Percentiles rank a stretch among this genome's conserved stretches.
phyloP scores from a whole-genome alignment of 2,329 filamentous ascomycete species.

The Claviceps pazoutovae region DNA sequence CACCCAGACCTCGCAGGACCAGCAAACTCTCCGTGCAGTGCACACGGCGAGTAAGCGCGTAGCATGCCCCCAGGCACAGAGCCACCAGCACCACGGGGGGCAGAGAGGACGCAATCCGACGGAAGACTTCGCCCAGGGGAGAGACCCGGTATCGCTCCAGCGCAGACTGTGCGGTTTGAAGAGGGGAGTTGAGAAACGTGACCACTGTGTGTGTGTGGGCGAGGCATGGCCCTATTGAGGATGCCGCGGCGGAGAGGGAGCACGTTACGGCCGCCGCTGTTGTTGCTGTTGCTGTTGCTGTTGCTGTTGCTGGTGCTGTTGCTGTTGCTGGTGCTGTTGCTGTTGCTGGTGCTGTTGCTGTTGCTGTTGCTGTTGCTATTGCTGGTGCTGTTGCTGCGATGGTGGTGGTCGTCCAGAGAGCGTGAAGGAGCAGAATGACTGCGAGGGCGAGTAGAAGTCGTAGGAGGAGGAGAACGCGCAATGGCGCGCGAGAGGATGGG shows the following conservation, averaged over 20 bases:
- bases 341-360: too few species aligned
- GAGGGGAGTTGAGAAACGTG: neutral
- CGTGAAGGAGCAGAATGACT: constrained; percentile 35
- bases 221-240: neutral
- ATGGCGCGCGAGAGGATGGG: constrained; percentile 35
- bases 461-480: constrained; percentile 27
- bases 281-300: neutral
- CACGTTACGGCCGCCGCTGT: neutral
- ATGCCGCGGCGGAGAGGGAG: constrained; percentile 7
- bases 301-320: too few species aligned
- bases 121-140: constrained; percentile 18
- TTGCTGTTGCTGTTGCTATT: neutral
- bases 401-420: constrained; percentile 24
- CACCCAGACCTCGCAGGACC: constrained; percentile 74
- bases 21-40: constrained; percentile 69
- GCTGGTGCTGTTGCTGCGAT: neutral
- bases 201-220: neutral
- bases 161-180: neutral
- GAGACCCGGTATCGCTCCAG: constrained; percentile 17
- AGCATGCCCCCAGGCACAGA: constrained; percentile 26
- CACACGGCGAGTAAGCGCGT: constrained; percentile 21
- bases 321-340: too few species aligned
- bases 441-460: constrained; percentile 26
- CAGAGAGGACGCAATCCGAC: constrained; percentile 17
- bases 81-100: constrained; percentile 24